Conservation (phyloP, 345 rosid species). For the Theobroma cacao region DNA sequence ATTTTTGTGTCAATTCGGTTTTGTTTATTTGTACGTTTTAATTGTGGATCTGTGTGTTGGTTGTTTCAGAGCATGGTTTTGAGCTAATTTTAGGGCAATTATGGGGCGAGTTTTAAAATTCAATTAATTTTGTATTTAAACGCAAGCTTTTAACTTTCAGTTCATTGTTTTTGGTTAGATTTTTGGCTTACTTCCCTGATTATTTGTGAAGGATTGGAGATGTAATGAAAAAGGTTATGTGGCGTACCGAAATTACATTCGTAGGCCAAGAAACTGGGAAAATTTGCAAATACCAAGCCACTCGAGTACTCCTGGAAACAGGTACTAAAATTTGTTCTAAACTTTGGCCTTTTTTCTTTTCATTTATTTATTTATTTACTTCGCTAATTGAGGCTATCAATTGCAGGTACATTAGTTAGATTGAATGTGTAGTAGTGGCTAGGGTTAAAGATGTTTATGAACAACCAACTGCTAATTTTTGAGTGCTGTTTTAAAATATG, state of each 20-base stretch:
- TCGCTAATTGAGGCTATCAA: background rate
- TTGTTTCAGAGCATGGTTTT: background rate
- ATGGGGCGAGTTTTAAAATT: background rate
- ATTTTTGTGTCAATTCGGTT: background rate
- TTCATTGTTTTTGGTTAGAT: background rate
- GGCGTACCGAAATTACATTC: slow-evolving; percentile 78
- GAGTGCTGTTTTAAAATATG: slow-evolving; percentile 41
- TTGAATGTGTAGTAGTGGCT: background rate
- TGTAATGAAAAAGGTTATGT: slow-evolving; percentile 88
- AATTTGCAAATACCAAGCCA: slow-evolving; percentile 49
- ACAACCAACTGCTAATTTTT: slow-evolving; percentile 17
- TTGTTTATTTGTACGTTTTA: background rate
- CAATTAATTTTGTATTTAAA: background rate
- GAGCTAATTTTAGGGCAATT: slow-evolving; percentile 1
- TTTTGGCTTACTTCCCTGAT: slow-evolving; percentile 1
- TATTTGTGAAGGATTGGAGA: slow-evolving; percentile 81
- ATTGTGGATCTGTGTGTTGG: background rate
- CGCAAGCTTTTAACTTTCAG: background rate
- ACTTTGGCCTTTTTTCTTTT: background rate
- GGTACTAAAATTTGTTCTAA: slow-evolving; percentile 24
- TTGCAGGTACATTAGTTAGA: background rate
- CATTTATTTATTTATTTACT: background rate
- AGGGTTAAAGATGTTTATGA: slow-evolving; percentile 9
- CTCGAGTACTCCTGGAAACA: slow-evolving; percentile 84
- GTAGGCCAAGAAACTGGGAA: slow-evolving; percentile 89